Base-by-base conservation (phyloP, 495 filamentous ascomycete genomes). In the Paragyromitra xinjiangensis region DNA sequence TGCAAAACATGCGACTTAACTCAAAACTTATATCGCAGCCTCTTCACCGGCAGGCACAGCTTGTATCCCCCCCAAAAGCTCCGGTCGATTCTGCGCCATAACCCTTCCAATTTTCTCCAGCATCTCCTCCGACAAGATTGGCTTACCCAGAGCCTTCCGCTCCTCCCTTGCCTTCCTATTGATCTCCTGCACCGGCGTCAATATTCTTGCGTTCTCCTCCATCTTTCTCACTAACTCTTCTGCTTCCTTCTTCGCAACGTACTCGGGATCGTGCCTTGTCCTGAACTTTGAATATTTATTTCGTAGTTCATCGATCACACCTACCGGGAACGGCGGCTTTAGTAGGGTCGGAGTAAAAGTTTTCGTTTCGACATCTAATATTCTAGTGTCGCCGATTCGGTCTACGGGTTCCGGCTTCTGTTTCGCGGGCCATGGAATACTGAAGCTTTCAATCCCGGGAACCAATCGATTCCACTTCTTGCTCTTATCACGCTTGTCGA, bases 241-340 rank as follows among this genome's bases (percentile, higher is more conserved):
- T 75, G 87, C 87, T 84, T 88, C 84, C 84, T 89, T 90, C 87
- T 81, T 85, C 69, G 84, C 87, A 42, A 92, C 82, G 83, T 90
- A 93, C 80, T 89, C 88, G 69, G 85, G 84, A 48, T 94, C 92
- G 83, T 97, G 94, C 29, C 94, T 85, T 53, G 88, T 92, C 77
- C 95, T 88, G 90, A 93, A 97, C 75, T 88, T 89, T 73, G 88
- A 90, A 88, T 91, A 98, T 79, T 91, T 92, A 84, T 91, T 91
- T 75, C 95, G 87, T 82, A 98, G 86, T 86, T 98, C 95, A 83
- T 98, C 92, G 77, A 98, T 88, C 42, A 98, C 88, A 34, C 82
- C 85, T 58, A 85, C 83, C 34, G 95, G 93, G 87, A 98, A 92
- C n/a, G 95, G 95, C 19, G 92, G 87, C 12, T 86, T 83, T 2